These are phyloP conservation scores for Pseudogymnoascus sp. DNA, from an alignment of 2,329 filamentous ascomycete genomes.

Conservation along the genomic window DNA sequence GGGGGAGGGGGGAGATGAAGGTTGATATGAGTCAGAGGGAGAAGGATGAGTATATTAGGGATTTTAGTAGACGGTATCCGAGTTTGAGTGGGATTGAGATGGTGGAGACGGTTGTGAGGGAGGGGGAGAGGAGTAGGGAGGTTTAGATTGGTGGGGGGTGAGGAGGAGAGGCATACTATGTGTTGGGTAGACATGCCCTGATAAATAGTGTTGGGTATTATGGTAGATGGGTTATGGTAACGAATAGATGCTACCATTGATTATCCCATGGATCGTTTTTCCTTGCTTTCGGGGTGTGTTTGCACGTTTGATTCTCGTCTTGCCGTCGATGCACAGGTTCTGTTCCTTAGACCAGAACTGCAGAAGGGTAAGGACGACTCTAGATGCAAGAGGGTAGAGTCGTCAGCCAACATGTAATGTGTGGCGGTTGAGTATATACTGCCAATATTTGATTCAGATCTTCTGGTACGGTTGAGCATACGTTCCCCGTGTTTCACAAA, in stretches of 20 bases:
- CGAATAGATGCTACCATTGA: not conserved
- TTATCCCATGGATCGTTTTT: not conserved
- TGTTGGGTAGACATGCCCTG: not conserved
- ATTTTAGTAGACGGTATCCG: conserved; percentile 81
- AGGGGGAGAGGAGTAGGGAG: conserved; percentile 9
- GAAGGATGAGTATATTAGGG: conserved; percentile 54
- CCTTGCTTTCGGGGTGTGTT: not conserved
- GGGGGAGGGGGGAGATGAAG: conserved; percentile 25
- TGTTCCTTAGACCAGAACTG: too few relatives aligned
- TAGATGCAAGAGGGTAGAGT: too few relatives aligned
- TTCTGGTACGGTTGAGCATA: too few relatives aligned
- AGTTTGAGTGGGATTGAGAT: conserved; percentile 75
- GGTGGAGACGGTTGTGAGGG: conserved; percentile 26
- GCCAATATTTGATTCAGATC: too few relatives aligned
- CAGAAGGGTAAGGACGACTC: too few relatives aligned
- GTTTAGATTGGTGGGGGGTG: not conserved
- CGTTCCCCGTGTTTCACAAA: too few relatives aligned
- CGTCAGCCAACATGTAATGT: too few relatives aligned
- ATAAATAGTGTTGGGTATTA: not conserved
- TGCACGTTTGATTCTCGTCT: not conserved
- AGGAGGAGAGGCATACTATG: not conserved
- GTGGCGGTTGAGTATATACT: too few relatives aligned
- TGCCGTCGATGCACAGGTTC: too few relatives aligned
- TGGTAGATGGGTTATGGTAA: not conserved
- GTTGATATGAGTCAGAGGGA: conserved; percentile 48